phyloP scores from a whole-genome alignment of 805 yeast genomes.

The Brettanomyces nanus region DNA sequence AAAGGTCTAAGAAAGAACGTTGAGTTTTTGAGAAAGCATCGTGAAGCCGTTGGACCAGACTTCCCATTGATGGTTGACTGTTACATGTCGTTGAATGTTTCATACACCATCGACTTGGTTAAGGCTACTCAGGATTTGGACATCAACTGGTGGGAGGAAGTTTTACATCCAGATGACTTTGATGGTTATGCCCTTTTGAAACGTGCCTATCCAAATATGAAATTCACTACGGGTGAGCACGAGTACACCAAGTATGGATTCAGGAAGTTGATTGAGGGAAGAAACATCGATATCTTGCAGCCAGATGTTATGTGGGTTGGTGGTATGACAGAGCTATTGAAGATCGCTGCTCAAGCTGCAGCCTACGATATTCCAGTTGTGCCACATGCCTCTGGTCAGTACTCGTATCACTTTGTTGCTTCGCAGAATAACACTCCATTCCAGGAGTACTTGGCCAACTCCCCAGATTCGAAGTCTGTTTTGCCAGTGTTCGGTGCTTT shows the following conservation, averaged over 20 bases:
- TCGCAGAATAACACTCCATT: constrained; percentile 43
- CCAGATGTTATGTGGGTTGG: constrained; percentile 52
- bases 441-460: constrained; percentile 44
- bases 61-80: constrained; percentile 48
- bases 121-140: constrained; percentile 36
- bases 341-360: constrained; percentile 41
- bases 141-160: constrained; percentile 47
- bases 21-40: constrained; percentile 35
- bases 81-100: constrained; percentile 42
- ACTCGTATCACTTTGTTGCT: constrained; percentile 42
- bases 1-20: constrained; percentile 37
- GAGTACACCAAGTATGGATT: constrained; percentile 44
- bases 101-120: constrained; percentile 39
- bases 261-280: constrained; percentile 41
- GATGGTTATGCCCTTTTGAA: constrained; percentile 39
- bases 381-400: constrained; percentile 48
- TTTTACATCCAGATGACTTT: constrained; percentile 42
- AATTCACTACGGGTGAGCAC: constrained; percentile 47
- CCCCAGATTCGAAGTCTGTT: constrained; percentile 31
- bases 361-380: constrained; percentile 47
- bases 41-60: constrained; percentile 41
- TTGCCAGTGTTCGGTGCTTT: constrained; percentile 40
- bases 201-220: constrained; percentile 38
- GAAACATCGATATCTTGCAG: constrained; percentile 40
- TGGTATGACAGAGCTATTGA: constrained; percentile 40